Conservation (phyloP, 2,329 filamentous ascomycete genomes). For the Fusarium vanettenii region DNA sequence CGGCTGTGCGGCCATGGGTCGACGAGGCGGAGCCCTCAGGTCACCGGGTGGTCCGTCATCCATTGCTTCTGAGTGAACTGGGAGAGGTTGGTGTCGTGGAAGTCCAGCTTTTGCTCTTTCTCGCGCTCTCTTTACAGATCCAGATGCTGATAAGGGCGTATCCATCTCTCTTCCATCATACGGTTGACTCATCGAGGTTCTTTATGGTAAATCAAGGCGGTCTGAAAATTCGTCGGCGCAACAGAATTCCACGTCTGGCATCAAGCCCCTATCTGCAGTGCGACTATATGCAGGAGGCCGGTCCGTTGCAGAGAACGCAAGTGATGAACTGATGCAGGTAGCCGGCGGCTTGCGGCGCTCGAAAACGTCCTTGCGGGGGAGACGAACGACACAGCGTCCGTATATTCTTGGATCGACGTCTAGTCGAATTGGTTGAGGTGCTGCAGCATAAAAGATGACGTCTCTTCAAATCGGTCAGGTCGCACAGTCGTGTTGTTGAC, state of each 20-base stretch:
- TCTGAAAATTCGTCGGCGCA: slow-evolving; percentile 31
- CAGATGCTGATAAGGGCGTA: slow-evolving; percentile 54
- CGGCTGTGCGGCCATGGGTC: slow-evolving; percentile 40
- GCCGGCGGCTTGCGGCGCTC: slow-evolving; percentile 30
- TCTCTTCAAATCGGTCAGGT: slow-evolving; percentile 32
- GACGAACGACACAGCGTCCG: slow-evolving; percentile 29
- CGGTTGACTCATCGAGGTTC: slow-evolving; percentile 64
- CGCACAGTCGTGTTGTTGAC: slow-evolving; percentile 34
- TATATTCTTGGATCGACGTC: slow-evolving; percentile 37
- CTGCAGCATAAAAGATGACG: slow-evolving; percentile 40
- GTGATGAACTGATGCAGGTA: slow-evolving; percentile 22
- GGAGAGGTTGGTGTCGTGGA: slow-evolving; percentile 36
- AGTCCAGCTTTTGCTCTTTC: slow-evolving; percentile 61
- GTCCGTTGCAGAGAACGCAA: slow-evolving; percentile 20
- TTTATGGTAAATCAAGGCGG: slow-evolving; percentile 35
- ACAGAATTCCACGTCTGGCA: slow-evolving; percentile 18
- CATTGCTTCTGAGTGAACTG: slow-evolving; percentile 40
- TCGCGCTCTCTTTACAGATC: slow-evolving; percentile 66
- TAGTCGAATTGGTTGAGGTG: slow-evolving; percentile 35
- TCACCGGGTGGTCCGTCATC: slow-evolving; percentile 43
- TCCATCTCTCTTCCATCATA: slow-evolving; percentile 68
- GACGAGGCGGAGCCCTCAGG: slow-evolving; percentile 41
- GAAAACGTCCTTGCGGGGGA: slow-evolving; percentile 12
- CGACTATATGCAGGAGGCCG: slow-evolving; percentile 40
- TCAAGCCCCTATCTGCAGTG: slow-evolving; percentile 32